A percentile compares a stretch with the other conserved stretches of the same genome.
phyloP scores from a whole-genome alignment of 1,284 basidiomycete genomes.

The Cystobasidium pallidum region DNA sequence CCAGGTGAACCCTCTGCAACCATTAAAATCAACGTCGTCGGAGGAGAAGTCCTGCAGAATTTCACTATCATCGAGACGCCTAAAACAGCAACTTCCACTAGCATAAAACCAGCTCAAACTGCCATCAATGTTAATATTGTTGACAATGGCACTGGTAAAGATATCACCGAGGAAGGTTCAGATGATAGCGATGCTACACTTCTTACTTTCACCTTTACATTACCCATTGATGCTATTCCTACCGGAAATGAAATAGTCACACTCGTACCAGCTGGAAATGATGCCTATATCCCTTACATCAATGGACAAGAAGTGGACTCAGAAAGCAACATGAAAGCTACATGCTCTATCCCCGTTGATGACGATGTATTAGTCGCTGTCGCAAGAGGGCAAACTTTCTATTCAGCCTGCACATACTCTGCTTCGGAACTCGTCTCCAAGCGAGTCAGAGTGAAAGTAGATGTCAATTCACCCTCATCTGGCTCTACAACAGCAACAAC shows the following conservation, averaged over 20 bases:
- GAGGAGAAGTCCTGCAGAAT: constrained; percentile 13
- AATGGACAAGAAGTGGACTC: constrained; percentile 19
- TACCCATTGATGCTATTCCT: constrained; percentile 19
- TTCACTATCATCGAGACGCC: constrained; percentile 30
- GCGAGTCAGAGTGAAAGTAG: constrained; percentile 15
- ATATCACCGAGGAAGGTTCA: neutral
- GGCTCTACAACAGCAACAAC: neutral
- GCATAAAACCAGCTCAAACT: constrained; percentile 29
- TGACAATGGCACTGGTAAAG: constrained; percentile 9
- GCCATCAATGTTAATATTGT: constrained; percentile 31
- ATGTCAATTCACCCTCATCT: constrained; percentile 1
- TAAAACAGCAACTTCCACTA: constrained; percentile 8
- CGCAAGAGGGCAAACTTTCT: constrained; percentile 17
- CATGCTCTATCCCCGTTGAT: constrained; percentile 28
- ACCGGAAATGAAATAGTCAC: constrained; percentile 21
- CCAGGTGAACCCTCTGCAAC: constrained; percentile 36
- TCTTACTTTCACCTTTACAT: constrained; percentile 32
- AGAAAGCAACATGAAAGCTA: constrained; percentile 4
- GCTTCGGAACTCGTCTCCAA: neutral
- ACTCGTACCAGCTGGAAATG: constrained; percentile 22
- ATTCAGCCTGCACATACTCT: constrained; percentile 2
- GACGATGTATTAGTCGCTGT: constrained; percentile 21
- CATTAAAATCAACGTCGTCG: constrained; percentile 16
- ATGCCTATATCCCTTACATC: constrained; percentile 28
- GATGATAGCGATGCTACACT: constrained; percentile 1